phyloP scores from a whole-genome alignment of 148 eudicot genomes.

The Dianthus caryophyllus region DNA sequence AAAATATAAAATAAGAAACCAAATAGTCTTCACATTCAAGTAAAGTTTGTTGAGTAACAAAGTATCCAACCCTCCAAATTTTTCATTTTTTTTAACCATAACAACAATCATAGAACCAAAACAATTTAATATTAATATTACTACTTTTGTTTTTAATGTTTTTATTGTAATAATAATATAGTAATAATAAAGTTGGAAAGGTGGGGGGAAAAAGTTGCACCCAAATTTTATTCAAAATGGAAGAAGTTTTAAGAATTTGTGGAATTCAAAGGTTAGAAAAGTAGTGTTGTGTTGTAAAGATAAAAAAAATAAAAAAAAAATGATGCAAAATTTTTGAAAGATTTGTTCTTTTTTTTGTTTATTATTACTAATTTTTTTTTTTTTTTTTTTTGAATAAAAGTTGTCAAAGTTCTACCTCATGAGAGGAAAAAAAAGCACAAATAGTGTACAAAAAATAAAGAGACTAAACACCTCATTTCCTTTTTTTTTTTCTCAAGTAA shows the following conservation, averaged over 20 bases:
- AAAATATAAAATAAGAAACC: too few species aligned
- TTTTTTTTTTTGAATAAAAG: not conserved
- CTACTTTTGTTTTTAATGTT: too few species aligned
- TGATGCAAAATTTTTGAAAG: not conserved
- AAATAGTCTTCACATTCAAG: conserved; percentile 66
- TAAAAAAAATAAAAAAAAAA: too few species aligned
- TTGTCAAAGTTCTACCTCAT: conserved; percentile 21
- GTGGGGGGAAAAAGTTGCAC: conserved; percentile 18
- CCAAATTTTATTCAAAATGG: conserved; percentile 26
- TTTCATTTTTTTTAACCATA: conserved; percentile 22
- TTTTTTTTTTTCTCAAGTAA: conserved; percentile 10
- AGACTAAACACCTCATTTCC: conserved; percentile 22
- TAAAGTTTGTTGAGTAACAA: conserved; percentile 60
- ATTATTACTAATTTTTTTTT: too few species aligned
- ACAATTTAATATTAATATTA: conserved; percentile 20
- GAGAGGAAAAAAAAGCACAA: conserved; percentile 45
- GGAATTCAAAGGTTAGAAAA: conserved; percentile 30
- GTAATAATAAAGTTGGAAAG: conserved; percentile 25
- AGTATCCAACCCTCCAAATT: conserved; percentile 40
- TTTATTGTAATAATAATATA: too few species aligned
- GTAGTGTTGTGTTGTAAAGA: not conserved
- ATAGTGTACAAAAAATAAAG: conserved; percentile 23
- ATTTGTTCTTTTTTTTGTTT: too few species aligned
- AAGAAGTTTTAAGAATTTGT: not conserved
- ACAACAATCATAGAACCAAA: conserved; percentile 26